Evolutionary conservation across 2,329 filamentous ascomycete species (phyloP), one percentile per base, ranked within the genome.

Genomic region (Aspergillus sp.): DNA sequence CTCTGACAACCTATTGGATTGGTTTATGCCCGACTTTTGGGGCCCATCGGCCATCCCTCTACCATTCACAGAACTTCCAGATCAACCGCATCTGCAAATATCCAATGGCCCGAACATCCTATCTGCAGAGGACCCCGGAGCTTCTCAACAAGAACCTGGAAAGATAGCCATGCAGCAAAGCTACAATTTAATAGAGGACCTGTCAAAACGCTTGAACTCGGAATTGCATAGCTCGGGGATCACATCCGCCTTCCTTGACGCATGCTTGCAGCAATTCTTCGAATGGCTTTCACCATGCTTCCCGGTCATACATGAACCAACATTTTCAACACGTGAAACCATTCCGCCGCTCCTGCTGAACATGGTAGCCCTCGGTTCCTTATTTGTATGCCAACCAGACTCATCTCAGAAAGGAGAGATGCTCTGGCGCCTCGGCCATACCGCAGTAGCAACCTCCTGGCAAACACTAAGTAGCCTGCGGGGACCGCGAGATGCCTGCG

Each of bases 371-470:
- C 41, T 67, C 23, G 64, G 65, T 1, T 68, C 64, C 17, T 38
- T 68, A 1, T 67, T 66, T 47, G 62, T 63, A 7, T 66, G 55
- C 21, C 54, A 62, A 7, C 59, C 61, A 3, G 60, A 59, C 7
- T 59, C 64, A 2, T 15, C 54, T 2, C 57, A 57, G 5, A 68
- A 66, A 38, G 66, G 62, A 4, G 65, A 68, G 39, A 59, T 68
- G 27, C 60, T 68, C 15, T 67, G 65, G 66, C 54, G 65, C 21
- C 42, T 68, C 3, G 65, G 64, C 7, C 63, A 68, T 27, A 63
- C 64, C 1, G 61, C 66, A 5, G 65, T 66, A 11, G 64, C 66
- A 8, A 67, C 64, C 10, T 66, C 64, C 27, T 68, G 66, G 66
- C 59, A 64, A 19, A 60, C 64, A 0, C 32, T 68, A 17, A 62